Evolutionary conservation across 495 filamentous ascomycete species (phyloP), one percentile per base, ranked within the genome.

Genomic region (Penicillium riverlandense): DNA sequence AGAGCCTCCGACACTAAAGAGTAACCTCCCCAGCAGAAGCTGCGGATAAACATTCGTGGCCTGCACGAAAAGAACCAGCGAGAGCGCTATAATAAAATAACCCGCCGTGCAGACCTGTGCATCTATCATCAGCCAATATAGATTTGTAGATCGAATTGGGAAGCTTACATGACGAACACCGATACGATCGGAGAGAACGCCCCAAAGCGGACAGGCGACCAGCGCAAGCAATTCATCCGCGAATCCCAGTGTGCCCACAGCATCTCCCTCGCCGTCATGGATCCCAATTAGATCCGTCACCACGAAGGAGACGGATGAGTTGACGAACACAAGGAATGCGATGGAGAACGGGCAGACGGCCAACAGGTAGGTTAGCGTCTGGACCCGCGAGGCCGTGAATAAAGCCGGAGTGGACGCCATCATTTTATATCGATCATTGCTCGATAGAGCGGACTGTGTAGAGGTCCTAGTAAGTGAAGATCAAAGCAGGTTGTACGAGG

Each of bases 311-410:
- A 97, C 72, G 54, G 85, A 85, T 52, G 84, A 85, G 68, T 97
- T 99, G 52, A 99, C 83, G 71, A 96, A 99, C 38, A 99, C 92
- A 43, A 99, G 80, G 70, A 97, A 95, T 30, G 87, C 85, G 55
- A 99, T 99, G 52, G 85, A 91, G 72, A 96, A 96, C 16, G 96
- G 83, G 39, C 88, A 89, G 50, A 97, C 86, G 45, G 81, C 87
- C 37, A 92, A 68, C 29, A 99, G 77, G 60, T 99, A 99, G 11
- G 89, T 87, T 35, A 78, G 61, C 2, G 84, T 84, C 59, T 98
- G 92, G 7, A 80, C 59, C 37, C 77, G 72, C 6, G 82, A 87
- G 30, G 86, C 81, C 14, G 78, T 81, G 54, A 82, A 78, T 34
- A 75, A 43, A 37, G 65, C 47, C 41, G 53, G 57, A 49, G 52